Conservation (phyloP, 2,329 filamentous ascomycete genomes). For the Colletotrichum falcatum region DNA sequence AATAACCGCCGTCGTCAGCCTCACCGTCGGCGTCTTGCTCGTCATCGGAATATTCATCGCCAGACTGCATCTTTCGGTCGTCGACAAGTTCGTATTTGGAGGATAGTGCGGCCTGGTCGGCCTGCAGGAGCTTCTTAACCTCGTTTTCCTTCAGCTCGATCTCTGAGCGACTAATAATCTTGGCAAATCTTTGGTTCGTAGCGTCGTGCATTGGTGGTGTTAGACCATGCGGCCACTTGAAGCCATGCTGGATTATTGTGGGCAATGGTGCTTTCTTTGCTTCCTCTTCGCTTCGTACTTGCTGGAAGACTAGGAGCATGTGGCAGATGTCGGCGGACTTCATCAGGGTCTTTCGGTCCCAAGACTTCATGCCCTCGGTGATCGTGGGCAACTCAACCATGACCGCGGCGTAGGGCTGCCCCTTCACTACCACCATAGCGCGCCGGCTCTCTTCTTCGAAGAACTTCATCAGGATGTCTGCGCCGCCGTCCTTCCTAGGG, state of each 20-base stretch:
- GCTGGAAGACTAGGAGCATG: constrained; percentile 84
- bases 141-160: constrained; percentile 87
- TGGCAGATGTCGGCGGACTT: constrained; percentile 91
- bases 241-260: constrained; percentile 73
- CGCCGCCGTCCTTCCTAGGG: constrained; percentile 71
- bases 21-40: constrained; percentile 64
- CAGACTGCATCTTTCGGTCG: constrained; percentile 52
- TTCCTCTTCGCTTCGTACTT: constrained; percentile 74
- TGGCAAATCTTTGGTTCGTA: constrained; percentile 84
- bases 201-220: constrained; percentile 91
- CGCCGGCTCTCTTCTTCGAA: constrained; percentile 79
- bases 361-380: constrained; percentile 92
- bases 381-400: constrained; percentile 89
- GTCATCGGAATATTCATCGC: constrained; percentile 69
- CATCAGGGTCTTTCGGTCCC: constrained; percentile 88
- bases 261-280: constrained; percentile 77
- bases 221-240: constrained; percentile 86
- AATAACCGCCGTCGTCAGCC: constrained; percentile 58
- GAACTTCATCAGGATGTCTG: constrained; percentile 85
- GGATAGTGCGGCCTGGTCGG: constrained; percentile 72
- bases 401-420: constrained; percentile 79
- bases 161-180: constrained; percentile 83
- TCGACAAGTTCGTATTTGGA: constrained; percentile 76
- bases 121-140: constrained; percentile 78
- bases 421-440: constrained; percentile 77